A percentile compares a stretch with the other conserved stretches of the same genome.
These are phyloP conservation scores for Houttuynia cordata DNA, from an alignment of 164 flowering plant species.

Conservation along the genomic window DNA sequence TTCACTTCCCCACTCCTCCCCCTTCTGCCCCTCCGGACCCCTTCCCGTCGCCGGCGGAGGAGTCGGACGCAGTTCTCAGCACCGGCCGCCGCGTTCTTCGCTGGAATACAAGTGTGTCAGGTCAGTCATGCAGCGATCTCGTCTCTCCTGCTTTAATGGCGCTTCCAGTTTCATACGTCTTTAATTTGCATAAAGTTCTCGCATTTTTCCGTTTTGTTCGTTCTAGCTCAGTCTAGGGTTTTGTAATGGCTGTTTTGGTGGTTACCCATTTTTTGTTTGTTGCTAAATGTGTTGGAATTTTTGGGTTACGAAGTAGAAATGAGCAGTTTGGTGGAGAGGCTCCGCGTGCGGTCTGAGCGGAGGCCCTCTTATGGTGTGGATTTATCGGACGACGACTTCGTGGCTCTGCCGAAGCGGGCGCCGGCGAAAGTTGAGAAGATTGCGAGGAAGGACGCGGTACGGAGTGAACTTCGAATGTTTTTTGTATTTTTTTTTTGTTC, in stretches of 20 bases:
- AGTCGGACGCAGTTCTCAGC: too few relatives aligned
- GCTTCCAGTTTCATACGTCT: too few relatives aligned
- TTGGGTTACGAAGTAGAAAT: conserved; percentile 21
- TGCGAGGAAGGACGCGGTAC: conserved; percentile 65
- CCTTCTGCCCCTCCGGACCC: too few relatives aligned
- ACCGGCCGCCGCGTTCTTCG: conserved; percentile 42
- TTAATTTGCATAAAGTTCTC: too few relatives aligned
- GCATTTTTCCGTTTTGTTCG: conserved; percentile 15
- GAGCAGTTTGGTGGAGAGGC: conserved; percentile 96
- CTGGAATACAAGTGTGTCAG: conserved; percentile 52
- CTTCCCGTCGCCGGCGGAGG: too few relatives aligned
- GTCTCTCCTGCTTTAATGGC: too few relatives aligned
- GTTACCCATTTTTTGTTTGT: not conserved
- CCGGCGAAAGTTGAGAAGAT: conserved; percentile 42
- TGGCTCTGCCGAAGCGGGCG: conserved; percentile 20
- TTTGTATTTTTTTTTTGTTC: not conserved
- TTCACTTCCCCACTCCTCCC: too few relatives aligned
- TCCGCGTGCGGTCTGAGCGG: conserved; percentile 77
- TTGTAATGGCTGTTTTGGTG: not conserved
- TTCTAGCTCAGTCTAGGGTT: not conserved
- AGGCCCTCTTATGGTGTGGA: conserved; percentile 68
- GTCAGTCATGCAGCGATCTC: too few relatives aligned
- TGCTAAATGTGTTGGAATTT: not conserved
- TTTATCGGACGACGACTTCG: conserved; percentile 78
- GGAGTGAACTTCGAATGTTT: conserved; percentile 7